Conservation (phyloP, 495 filamentous ascomycete species). For the Tuber calosporum region DNA sequence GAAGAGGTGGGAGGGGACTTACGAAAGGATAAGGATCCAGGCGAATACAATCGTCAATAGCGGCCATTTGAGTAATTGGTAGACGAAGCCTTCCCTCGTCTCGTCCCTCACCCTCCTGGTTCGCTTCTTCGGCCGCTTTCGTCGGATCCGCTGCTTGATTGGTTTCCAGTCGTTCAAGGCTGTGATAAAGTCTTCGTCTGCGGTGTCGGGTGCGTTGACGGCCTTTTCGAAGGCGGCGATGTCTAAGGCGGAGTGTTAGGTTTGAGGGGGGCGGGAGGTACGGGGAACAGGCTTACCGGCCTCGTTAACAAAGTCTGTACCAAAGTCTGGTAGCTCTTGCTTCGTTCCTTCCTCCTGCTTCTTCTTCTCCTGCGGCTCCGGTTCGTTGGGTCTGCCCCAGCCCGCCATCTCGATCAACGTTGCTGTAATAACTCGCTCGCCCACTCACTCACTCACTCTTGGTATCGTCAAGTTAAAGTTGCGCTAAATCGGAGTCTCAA, state of each 20-base stretch:
- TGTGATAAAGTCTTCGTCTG: conserved; percentile 55
- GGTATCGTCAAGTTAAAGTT: background rate
- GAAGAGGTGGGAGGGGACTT: conserved; percentile 3
- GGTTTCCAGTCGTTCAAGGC: conserved; percentile 83
- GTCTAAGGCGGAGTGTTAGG: conserved; percentile 35
- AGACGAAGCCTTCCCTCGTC: conserved; percentile 86
- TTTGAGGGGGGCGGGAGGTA: background rate
- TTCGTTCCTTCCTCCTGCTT: background rate
- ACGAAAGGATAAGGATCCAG: conserved; percentile 62
- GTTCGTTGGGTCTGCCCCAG: background rate
- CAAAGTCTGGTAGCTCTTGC: conserved; percentile 23
- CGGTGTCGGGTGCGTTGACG: conserved; percentile 50
- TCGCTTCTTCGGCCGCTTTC: conserved; percentile 42
- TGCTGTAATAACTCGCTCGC: background rate
- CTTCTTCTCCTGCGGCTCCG: background rate
- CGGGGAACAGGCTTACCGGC: conserved; percentile 12
- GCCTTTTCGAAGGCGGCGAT: conserved; percentile 55
- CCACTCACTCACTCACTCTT: background rate
- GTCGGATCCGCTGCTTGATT: conserved; percentile 58
- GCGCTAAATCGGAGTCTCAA: background rate
- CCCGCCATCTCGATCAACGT: background rate
- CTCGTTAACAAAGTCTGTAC: conserved; percentile 24
- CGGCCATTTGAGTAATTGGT: conserved; percentile 84
- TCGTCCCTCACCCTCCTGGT: conserved; percentile 68
- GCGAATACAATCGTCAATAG: conserved; percentile 67